Base-by-base conservation (phyloP, 169 alveolate genomes). In the Theileria parva region DNA sequence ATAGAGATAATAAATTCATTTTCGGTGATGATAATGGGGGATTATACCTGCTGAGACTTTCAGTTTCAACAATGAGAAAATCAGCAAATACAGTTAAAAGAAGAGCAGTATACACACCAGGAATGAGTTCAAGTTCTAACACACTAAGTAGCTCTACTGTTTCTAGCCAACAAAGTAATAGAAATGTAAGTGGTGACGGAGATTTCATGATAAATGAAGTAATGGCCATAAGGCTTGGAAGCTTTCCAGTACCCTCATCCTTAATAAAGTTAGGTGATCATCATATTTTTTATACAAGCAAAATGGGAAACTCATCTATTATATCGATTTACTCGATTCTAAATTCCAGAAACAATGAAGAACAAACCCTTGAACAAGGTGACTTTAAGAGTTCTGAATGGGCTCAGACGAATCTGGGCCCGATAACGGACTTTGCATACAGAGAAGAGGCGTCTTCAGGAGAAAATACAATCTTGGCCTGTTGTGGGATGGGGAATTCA, bases 371-470 rank as follows among this genome's bases (percentile, higher is more conserved):
- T 19, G 50, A 13, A 15, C 55, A 60, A 8, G 15, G 25, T 7
- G 84, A 13, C 55, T 9, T 30, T 23, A 30, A 17, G 9, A 32
- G 65, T 30, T 6, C 68, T n/a, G 60, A 17, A 8, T 83, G 89
- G 89, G 48, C 51, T 7, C 89, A 83, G 17, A 74, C 89, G 5
- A 83, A 83, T 69, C 59, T 83, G 48, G 89, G 89, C 9, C 89
- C 89, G 19, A 74, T 83, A 4, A 21, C 79, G 23, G 89, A 83
- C 63, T 83, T 83, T 51, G 77, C 89, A 1, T 83, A 71, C 68
- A 76, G 85, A 15, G 72, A 63, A 53, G 78, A 67, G 23, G 63
- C 53, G 39, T 32, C 76, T 3, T 30, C 67, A 21, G 85, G 80
- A 27, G 19, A 74, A 13, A 34, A 39, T 7, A 55, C 86, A 17